Conservation (phyloP, 75 land plant genomes). For the Pinus taeda region DNA sequence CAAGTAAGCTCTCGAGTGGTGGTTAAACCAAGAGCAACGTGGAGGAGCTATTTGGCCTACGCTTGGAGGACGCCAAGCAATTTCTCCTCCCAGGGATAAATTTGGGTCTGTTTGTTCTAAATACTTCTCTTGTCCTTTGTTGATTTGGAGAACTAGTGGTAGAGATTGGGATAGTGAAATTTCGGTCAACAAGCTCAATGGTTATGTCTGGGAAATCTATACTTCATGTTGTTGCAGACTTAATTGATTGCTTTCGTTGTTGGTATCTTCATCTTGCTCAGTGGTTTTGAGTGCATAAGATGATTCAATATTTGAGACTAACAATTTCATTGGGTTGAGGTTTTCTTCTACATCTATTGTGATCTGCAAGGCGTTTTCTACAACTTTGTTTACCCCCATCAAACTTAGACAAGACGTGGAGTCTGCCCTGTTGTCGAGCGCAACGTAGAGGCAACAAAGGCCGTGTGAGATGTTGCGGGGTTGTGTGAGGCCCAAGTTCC, state of each 20-base stretch:
- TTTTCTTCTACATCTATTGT: constrained; percentile 48
- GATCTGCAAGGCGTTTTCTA: constrained; percentile 44
- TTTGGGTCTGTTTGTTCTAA: neutral
- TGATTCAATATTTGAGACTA: neutral
- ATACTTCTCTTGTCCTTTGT: neutral
- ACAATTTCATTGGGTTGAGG: constrained; percentile 21
- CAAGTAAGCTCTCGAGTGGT: too few relatives aligned
- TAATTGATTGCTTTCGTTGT: constrained; percentile 9
- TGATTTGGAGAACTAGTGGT: neutral
- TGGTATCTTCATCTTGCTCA: constrained; percentile 2
- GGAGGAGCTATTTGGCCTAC: too few relatives aligned
- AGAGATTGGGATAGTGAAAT: neutral
- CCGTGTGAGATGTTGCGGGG: too few relatives aligned
- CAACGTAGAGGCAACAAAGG: too few relatives aligned
- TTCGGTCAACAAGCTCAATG: neutral
- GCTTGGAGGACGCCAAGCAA: neutral
- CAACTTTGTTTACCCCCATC: constrained; percentile 58
- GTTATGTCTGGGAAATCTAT: neutral
- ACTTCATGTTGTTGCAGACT: neutral
- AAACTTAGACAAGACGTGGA: constrained; percentile 49
- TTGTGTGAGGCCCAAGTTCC: too few relatives aligned
- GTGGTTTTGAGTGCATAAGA: neutral
- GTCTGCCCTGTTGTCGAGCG: constrained; percentile 11
- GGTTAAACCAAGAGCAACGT: too few relatives aligned
- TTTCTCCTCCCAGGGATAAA: neutral